Evolutionary conservation across 2,329 filamentous ascomycete species (phyloP).

Genomic region (Verruconis gallopava): DNA sequence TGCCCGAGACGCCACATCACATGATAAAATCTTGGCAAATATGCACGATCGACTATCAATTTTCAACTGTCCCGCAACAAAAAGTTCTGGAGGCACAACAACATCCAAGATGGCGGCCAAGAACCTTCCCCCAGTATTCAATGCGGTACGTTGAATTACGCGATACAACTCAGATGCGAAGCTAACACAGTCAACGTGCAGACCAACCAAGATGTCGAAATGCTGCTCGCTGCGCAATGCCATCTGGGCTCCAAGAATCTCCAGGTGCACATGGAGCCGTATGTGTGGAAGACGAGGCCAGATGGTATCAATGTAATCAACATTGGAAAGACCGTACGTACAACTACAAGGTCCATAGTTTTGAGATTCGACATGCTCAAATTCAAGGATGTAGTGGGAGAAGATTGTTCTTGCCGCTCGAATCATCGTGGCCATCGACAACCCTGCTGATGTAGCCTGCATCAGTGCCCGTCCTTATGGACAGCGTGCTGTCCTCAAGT

Average conservation of each 20-base stretch:
- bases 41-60: constrained; percentile 2
- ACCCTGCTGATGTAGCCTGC: constrained; percentile 82
- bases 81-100: not conserved
- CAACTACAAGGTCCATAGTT: constrained; percentile 11
- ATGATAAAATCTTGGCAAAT: constrained; percentile 3
- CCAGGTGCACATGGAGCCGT: constrained; percentile 98
- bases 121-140: constrained; percentile 90
- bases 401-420: constrained; percentile 98
- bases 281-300: constrained; percentile 98
- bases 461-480: constrained; percentile 99
- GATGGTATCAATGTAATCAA: constrained; percentile 99
- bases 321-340: constrained; percentile 99
- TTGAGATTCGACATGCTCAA: constrained; percentile 1
- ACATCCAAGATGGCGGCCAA: constrained; percentile 73
- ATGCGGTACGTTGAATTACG: constrained; percentile 40
- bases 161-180: not conserved
- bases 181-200: not conserved
- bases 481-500: constrained; percentile 99
- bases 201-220: constrained; percentile 97
- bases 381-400: constrained; percentile 54
- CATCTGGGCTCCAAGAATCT: constrained; percentile 99
- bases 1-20: no score
- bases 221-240: constrained; percentile 91
- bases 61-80: not conserved
- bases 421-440: constrained; percentile 98